These are phyloP conservation scores for Volvox carteri DNA, from an alignment of 163 green algal genomes.

Conservation along the genomic window DNA sequence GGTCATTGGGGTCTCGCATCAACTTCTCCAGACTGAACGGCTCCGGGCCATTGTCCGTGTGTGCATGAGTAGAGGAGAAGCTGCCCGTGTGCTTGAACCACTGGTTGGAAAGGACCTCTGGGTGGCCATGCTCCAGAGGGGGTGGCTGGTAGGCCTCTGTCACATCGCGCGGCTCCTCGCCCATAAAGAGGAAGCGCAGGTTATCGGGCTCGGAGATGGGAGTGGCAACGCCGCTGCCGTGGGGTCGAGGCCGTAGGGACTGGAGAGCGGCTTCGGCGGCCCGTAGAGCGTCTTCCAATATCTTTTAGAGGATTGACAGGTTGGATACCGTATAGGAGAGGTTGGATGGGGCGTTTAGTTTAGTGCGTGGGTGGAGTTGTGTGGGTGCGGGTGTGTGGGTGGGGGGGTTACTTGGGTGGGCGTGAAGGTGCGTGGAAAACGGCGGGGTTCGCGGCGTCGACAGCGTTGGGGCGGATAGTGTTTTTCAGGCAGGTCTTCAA, in stretches of 20 bases:
- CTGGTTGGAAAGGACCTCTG: neutral
- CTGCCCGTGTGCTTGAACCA: neutral
- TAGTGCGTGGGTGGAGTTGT: too few relatives aligned
- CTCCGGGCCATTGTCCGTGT: neutral
- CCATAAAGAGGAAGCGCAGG: neutral
- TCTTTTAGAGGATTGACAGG: neutral
- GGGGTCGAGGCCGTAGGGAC: neutral
- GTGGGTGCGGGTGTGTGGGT: too few relatives aligned
- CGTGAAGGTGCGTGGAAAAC: too few relatives aligned
- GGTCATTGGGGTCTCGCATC: neutral
- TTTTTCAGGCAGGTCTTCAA: too few relatives aligned
- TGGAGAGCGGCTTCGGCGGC: neutral
- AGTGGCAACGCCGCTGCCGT: neutral
- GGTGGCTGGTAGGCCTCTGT: neutral
- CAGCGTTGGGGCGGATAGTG: too few relatives aligned
- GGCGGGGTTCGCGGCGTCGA: too few relatives aligned
- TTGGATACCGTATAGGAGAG: too few relatives aligned
- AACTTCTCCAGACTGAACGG: constrained; percentile 16
- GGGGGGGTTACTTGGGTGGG: too few relatives aligned
- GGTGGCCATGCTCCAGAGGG: neutral
- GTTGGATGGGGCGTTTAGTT: too few relatives aligned
- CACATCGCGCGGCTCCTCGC: neutral
- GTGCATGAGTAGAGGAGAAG: neutral
- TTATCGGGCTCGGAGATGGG: neutral
- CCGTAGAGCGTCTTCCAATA: neutral